Conservation (phyloP, 257 asterid species). For the Rauvolfia tetraphylla region DNA sequence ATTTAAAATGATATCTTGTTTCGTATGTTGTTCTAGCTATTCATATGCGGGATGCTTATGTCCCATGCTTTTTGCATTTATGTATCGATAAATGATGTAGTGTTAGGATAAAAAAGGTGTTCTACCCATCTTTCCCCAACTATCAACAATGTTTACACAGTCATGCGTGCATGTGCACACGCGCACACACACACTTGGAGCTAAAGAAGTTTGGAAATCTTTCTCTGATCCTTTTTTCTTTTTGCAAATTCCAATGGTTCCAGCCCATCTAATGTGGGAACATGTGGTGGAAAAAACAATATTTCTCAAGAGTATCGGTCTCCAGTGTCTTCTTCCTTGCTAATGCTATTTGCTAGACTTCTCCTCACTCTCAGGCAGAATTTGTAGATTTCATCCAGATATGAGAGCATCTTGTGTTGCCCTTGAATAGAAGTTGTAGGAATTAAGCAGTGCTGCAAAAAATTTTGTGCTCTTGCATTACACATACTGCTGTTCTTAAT, state of each 20-base stretch:
- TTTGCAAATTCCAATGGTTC: neutral
- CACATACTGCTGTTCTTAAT: neutral
- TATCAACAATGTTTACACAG: neutral
- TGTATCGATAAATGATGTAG: neutral
- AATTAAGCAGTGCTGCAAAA: neutral
- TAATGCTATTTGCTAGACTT: too few species aligned
- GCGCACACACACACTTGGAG: neutral
- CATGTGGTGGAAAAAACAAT: neutral
- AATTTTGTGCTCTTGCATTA: neutral
- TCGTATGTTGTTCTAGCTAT: neutral
- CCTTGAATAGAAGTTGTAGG: neutral
- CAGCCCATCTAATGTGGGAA: neutral
- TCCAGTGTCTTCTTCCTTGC: too few species aligned
- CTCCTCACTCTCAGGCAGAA: neutral
- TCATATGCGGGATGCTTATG: neutral
- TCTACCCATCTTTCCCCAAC: neutral
- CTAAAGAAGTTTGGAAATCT: neutral
- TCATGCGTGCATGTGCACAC: too few species aligned
- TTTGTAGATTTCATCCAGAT: neutral
- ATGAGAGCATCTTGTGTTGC: slow-evolving; percentile 1
- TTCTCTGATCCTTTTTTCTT: neutral
- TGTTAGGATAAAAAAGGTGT: neutral
- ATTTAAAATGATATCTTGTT: neutral
- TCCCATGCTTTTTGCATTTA: too few species aligned
- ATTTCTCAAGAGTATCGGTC: neutral